phyloP scores from a whole-genome alignment of 2,329 filamentous ascomycete genomes.

The Exophiala bonariae region DNA sequence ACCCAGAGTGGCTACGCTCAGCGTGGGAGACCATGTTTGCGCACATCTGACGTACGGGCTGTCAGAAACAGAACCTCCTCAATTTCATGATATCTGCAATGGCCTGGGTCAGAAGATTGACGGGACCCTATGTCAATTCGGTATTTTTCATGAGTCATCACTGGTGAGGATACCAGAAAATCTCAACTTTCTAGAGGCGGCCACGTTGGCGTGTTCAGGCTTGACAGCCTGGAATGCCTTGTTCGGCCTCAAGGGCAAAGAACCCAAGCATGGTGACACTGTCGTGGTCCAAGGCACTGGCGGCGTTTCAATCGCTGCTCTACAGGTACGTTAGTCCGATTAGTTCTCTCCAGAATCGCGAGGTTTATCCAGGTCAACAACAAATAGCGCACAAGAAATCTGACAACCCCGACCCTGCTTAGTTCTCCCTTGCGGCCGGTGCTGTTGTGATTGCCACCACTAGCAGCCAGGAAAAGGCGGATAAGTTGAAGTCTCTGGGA shows the following conservation, averaged over 20 bases:
- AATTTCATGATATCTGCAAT: no score
- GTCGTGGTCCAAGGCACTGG: constrained; percentile 63
- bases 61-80: constrained; percentile 38
- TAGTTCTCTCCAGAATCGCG: no score
- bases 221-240: constrained; percentile 68
- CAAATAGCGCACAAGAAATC: no score
- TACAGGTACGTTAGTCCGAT: constrained; percentile 7
- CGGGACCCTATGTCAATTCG: constrained; percentile 68
- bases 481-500: constrained; percentile 55
- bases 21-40: constrained; percentile 57
- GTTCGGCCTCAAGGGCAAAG: constrained; percentile 52
- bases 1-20: constrained; percentile 56
- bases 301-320: constrained; percentile 53
- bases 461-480: constrained; percentile 54
- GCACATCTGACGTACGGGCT: constrained; percentile 41
- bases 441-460: constrained; percentile 60
- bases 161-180: constrained; percentile 63
- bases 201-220: constrained; percentile 61
- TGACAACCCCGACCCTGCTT: no score
- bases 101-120: constrained; percentile 69
- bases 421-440: constrained; percentile 49
- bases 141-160: constrained; percentile 66
- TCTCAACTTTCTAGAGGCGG: constrained; percentile 54
- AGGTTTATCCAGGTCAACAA: no score
- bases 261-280: constrained; percentile 54